These are phyloP conservation scores for Fistulifera pelliculosa DNA, from an alignment of 108 stramenopile species.

Conservation along the genomic window DNA sequence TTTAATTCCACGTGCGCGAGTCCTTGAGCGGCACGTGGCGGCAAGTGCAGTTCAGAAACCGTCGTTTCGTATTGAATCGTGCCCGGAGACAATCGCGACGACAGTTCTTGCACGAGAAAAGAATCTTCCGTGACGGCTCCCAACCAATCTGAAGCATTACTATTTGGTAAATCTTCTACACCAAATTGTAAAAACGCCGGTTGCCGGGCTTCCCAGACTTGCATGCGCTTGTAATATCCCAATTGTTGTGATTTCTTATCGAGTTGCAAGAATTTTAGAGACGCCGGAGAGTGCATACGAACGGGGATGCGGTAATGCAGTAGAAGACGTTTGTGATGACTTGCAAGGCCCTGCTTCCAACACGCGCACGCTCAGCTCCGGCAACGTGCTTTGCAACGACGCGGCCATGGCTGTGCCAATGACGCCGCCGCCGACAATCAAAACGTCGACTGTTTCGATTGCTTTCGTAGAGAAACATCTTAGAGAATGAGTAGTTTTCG, in stretches of 20 bases:
- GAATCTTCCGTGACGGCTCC: conserved; percentile 35
- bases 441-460: conserved; percentile 36
- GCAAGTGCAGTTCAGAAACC: neutral
- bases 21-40: neutral
- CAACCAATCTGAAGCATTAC: too few relatives aligned
- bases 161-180: conserved; percentile 57
- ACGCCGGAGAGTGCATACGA: conserved; percentile 76
- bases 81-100: conserved; percentile 26
- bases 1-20: conserved; percentile 2
- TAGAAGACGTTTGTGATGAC: conserved; percentile 13
- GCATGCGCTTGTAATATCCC: conserved; percentile 71
- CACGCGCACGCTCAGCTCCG: conserved; percentile 18
- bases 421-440: conserved; percentile 72
- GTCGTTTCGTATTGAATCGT: neutral
- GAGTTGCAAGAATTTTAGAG: conserved; percentile 37
- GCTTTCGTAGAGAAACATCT: too few relatives aligned
- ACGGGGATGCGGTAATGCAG: conserved; percentile 52
- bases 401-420: conserved; percentile 63
- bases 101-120: conserved; percentile 42
- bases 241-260: conserved; percentile 4
- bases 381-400: conserved; percentile 28
- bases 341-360: conserved; percentile 33
- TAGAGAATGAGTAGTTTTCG: too few relatives aligned
- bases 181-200: conserved; percentile 62
- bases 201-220: conserved; percentile 79